Conservation (phyloP, 1,284 basidiomycete genomes). For the Puccinia polysora region DNA sequence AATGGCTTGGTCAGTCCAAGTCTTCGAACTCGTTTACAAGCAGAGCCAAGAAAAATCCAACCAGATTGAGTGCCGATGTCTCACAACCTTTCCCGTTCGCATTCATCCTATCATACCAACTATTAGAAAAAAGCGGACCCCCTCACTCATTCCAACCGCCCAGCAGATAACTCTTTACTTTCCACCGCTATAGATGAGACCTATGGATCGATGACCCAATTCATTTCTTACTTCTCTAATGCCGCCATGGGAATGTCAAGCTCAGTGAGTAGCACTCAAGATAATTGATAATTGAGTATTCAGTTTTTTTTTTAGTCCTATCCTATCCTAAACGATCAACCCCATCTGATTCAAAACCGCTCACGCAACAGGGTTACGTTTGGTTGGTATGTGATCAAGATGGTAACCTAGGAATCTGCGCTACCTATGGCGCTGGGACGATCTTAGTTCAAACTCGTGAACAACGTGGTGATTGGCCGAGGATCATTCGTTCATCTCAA, state of each 20-base stretch:
- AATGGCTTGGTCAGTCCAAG: slow-evolving; percentile 26
- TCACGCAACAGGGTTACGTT: slow-evolving; percentile 22
- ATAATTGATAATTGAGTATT: neutral
- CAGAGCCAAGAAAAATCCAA: neutral
- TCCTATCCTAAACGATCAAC: no score
- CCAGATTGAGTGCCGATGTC: neutral
- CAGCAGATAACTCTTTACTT: slow-evolving; percentile 18
- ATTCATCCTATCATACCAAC: no score
- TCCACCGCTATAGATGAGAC: slow-evolving; percentile 29
- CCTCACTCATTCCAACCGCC: neutral
- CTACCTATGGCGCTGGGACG: slow-evolving; percentile 33
- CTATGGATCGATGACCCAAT: slow-evolving; percentile 31
- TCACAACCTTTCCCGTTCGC: neutral
- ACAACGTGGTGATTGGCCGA: slow-evolving; percentile 33
- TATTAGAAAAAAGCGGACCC: slow-evolving; percentile 6
- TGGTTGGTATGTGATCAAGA: slow-evolving; percentile 41
- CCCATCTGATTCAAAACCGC: neutral
- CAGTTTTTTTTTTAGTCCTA: neutral
- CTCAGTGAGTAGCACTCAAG: slow-evolving; percentile 21
- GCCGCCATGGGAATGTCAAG: slow-evolving; percentile 32
- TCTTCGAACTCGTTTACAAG: neutral
- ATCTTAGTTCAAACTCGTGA: slow-evolving; percentile 33
- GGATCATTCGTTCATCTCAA: slow-evolving; percentile 5
- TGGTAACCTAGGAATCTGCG: slow-evolving; percentile 34
- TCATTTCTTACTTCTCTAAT: slow-evolving; percentile 42